These are phyloP conservation scores for Lobosporangium transversale DNA, from an alignment of 192 early-diverging fungal genomes.

Conservation along the genomic window DNA sequence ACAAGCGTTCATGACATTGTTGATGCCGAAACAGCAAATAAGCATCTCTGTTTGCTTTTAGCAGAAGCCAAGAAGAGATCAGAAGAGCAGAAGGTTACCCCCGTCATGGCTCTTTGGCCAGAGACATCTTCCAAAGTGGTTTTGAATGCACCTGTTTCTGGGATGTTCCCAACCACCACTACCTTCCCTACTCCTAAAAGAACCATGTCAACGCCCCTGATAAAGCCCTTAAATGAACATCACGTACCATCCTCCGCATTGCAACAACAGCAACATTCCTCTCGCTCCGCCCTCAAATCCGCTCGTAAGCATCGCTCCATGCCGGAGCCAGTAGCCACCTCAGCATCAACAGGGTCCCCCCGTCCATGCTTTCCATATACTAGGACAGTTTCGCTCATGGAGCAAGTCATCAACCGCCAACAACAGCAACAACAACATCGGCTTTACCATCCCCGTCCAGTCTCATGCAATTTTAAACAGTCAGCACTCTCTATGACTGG, in stretches of 20 bases:
- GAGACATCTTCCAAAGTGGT: constrained; percentile 18
- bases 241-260: not conserved
- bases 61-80: constrained; percentile 39
- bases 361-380: constrained; percentile 10
- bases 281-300: constrained; percentile 4
- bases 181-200: constrained; percentile 19
- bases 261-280: constrained; percentile 1
- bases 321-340: constrained; percentile 10
- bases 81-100: constrained; percentile 10
- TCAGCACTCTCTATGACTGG: constrained; percentile 24
- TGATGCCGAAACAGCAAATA: constrained; percentile 21
- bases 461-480: constrained; percentile 39
- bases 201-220: constrained; percentile 27
- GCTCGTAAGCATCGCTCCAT: constrained; percentile 20
- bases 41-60: constrained; percentile 34
- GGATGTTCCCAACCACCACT: constrained; percentile 10
- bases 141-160: constrained; percentile 22
- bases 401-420: constrained; percentile 46
- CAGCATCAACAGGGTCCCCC: not conserved
- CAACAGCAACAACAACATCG: constrained; percentile 21
- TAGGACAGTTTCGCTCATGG: constrained; percentile 39
- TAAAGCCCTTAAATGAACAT: no score
- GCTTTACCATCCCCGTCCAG: no score
- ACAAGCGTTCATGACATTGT: constrained; percentile 4
- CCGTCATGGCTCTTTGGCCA: constrained; percentile 36